Evolutionary conservation across 768 basidiomycete species (phyloP), one percentile per base, ranked within the genome.

Genomic region (Leccinum incarnatum): DNA sequence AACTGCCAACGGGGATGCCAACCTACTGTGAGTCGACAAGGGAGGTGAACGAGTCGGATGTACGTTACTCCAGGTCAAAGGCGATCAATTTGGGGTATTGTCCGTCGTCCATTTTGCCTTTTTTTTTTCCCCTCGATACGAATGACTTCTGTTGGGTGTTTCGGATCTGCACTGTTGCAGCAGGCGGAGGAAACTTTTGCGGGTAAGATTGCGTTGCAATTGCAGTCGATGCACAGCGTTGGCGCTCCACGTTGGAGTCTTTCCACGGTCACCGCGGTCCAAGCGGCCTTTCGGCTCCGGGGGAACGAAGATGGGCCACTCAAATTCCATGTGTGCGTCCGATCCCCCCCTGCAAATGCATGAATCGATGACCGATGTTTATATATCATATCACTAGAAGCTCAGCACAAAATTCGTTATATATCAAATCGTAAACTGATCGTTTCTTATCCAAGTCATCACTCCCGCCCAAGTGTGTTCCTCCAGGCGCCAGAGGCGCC

Each of bases 61-160:
- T 5, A 67, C 82, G 53, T 70, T 70, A 93, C 87, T 94, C 92
- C 15, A 94, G 75, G 66, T 95, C 93, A 68, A 94, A 93, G 2
- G 86, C 90, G 23, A 93, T 76, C 32, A 90, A 80, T 64, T 83
- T 79, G 0, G 89, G 90, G 29, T 83, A 71, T 65, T 69, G 54
- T 1, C 57, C 60, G n/a, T 53, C 30, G 25, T 69, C 64, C 69
- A 70, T 68, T 53, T 56, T 21, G 34, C 47, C 32, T 19, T 9
- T n/a, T n/a, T 30, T 17, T 10, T 34, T 5, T 4, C 11, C 30
- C 29, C 17, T 51, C 36, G 14, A 37, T 45, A 3, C 30, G 4
- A 47, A 23, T 0, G 42, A 9, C 5, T n/a, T 23, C 7, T 52
- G 37, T 21, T 49, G 9, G 9, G n/a, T 17, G 7, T 4, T 34